These are phyloP conservation scores for Scleroderma bovista DNA, from an alignment of 768 basidiomycete species.

Conservation along the genomic window DNA sequence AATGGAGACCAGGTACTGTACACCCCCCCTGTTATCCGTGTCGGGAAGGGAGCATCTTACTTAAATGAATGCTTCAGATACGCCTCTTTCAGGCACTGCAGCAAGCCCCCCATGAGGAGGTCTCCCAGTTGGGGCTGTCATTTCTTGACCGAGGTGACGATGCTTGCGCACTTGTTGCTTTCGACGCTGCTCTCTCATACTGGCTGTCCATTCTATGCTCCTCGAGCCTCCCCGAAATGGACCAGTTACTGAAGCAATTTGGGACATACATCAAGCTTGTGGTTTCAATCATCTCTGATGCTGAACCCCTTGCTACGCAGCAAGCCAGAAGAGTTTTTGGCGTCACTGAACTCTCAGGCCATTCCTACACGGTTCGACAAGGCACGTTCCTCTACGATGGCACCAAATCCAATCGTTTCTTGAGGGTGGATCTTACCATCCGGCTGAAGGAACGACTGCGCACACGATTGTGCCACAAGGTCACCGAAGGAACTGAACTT, in stretches of 20 bases:
- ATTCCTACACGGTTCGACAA: neutral
- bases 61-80: neutral
- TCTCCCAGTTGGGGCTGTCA: neutral
- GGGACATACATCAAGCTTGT: slow-evolving; percentile 20
- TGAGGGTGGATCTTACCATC: neutral
- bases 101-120: too few species aligned
- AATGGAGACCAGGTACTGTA: neutral
- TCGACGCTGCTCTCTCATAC: neutral
- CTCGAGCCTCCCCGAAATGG: slow-evolving; percentile 29
- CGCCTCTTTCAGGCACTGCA: neutral
- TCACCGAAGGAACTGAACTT: neutral
- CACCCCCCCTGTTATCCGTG: neutral
- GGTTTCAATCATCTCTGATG: slow-evolving; percentile 40
- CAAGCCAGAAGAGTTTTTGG: neutral
- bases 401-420: neutral
- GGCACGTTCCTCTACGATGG: neutral
- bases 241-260: slow-evolving; percentile 21
- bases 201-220: neutral
- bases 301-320: slow-evolving; percentile 9
- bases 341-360: neutral
- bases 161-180: neutral
- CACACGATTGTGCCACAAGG: neutral
- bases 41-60: too few species aligned
- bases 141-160: neutral
- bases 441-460: neutral